Conservation (phyloP, 2,329 filamentous ascomycete species). For the Incumbomyces lentus region DNA sequence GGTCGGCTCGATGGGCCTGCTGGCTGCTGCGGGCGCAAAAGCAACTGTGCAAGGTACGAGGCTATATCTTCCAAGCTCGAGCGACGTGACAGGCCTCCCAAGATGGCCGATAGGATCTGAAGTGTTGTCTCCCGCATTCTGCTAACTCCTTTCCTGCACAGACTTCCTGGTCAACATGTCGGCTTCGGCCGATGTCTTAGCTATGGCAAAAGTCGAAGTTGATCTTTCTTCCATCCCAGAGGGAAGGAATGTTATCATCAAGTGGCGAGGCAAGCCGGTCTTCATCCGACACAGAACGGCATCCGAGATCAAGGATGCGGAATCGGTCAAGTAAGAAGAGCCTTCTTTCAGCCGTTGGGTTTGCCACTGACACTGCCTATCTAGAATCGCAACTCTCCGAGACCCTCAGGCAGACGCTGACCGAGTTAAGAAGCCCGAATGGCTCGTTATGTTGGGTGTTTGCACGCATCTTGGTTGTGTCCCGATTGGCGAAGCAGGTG, state of each 20-base stretch:
- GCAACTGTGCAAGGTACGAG: conserved; percentile 88
- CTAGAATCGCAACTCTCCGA: conserved; percentile 59
- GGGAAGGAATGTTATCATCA: conserved; percentile 99
- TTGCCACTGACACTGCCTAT: background rate
- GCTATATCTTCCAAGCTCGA: background rate
- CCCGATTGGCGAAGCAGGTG: conserved; percentile 95
- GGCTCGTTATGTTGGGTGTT: conserved; percentile 97
- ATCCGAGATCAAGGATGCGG: conserved; percentile 88
- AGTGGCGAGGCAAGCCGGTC: conserved; percentile 99
- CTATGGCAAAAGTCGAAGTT: conserved; percentile 99
- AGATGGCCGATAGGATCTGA: no score
- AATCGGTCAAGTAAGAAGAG: conserved; percentile 55
- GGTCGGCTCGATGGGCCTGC: conserved; percentile 87
- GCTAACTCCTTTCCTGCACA: conserved; percentile 33
- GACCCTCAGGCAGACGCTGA: conserved; percentile 86
- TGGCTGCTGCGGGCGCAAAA: conserved; percentile 90
- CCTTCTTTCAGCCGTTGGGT: background rate
- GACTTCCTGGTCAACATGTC: conserved; percentile 99
- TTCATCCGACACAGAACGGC: conserved; percentile 98
- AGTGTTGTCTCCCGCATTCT: background rate
- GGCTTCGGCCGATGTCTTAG: conserved; percentile 93
- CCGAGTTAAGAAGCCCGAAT: conserved; percentile 96
- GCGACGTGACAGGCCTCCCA: background rate
- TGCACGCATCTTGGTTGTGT: conserved; percentile 99
- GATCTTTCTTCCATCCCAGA: conserved; percentile 86